Evolutionary conservation across 1,284 basidiomycete species (phyloP), one percentile per base, ranked within the genome.

Genomic region (Exobasidium cylindrosporum): DNA sequence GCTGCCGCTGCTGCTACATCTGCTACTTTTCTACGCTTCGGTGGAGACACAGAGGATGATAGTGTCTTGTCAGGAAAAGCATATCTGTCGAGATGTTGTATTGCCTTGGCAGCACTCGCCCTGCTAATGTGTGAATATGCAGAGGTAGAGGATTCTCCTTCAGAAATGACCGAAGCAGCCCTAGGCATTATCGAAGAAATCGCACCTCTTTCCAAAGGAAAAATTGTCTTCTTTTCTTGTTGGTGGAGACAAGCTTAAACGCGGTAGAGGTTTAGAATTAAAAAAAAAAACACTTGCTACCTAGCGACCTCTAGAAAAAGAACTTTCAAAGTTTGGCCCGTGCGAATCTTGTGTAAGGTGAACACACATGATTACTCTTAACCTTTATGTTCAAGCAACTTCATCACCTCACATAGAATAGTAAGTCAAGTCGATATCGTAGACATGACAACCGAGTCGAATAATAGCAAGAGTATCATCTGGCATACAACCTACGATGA

Each of bases 401-500:
- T 4, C 10, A 17, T 45, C 43, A 17, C 23, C 43, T 45, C 23
- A 45, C 35, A 43, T 43, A 43, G 35, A 10, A 10, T 43, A 43
- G 17, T 11, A 17, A 17, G 17, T 45, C 43, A 23, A 3, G 17
- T 45, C 17, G 4, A 3, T 45, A 17, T 45, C 35, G 35, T n/a
- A n/a, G n/a, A n/a, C n/a, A n/a, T n/a, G n/a, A n/a, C n/a, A n/a
- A n/a, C n/a, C n/a, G 5, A 21, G n/a, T 50, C 26, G 4, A 50
- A 3, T 50, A 24, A 21, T 2, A 28, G 26, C 21, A 50, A 50
- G 17, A 21, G 26, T 4, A 50, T 50, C 26, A 13, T 24, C n/a
- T 55, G 53, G 56, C 56, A 58, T 13, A 31, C 26, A n/a, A 11
- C 52, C 13, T 72, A 72, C 57, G 60, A 64, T 17, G 61, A 57